A percentile compares a stretch with the other conserved stretches of the same genome.
These are phyloP conservation scores for Zizania palustris DNA, from an alignment of 202 grass and related monocot genomes.

Conservation along the genomic window DNA sequence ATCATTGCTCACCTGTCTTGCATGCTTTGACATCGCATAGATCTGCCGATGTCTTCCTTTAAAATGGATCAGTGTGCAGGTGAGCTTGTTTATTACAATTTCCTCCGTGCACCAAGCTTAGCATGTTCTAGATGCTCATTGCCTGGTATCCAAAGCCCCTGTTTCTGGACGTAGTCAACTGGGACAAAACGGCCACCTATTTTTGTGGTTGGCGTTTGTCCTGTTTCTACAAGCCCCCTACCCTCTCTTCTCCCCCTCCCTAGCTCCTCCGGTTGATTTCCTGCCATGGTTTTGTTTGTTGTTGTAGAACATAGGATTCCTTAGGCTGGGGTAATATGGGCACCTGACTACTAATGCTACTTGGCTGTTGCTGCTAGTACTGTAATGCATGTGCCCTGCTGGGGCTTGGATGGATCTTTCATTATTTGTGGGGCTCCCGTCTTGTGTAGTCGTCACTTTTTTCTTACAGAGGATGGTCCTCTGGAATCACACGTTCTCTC, in stretches of 20 bases:
- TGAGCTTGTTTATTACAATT: slow-evolving; percentile 3
- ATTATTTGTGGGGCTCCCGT: slow-evolving; percentile 37
- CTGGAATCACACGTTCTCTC: slow-evolving; percentile 13
- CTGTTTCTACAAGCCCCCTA: background rate
- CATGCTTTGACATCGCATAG: slow-evolving; percentile 44
- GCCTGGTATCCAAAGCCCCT: slow-evolving; percentile 55
- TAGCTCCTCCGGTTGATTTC: background rate
- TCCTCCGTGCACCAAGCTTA: background rate
- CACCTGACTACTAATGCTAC: background rate
- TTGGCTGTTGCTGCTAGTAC: slow-evolving; percentile 19
- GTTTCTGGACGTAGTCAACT: slow-evolving; percentile 45
- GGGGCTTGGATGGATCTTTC: slow-evolving; percentile 29
- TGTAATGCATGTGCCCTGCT: slow-evolving; percentile 30
- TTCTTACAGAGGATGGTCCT: slow-evolving; percentile 12
- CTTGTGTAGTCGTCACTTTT: background rate
- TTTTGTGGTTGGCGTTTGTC: slow-evolving; percentile 25
- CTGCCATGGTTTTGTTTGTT: background rate
- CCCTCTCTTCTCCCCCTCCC: background rate
- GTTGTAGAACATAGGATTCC: slow-evolving; percentile 50
- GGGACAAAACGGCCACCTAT: slow-evolving; percentile 16
- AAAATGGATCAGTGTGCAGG: slow-evolving; percentile 39
- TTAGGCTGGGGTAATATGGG: slow-evolving; percentile 11
- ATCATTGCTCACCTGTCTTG: slow-evolving; percentile 24
- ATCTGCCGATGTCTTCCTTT: slow-evolving; percentile 33
- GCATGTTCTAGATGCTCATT: slow-evolving; percentile 36